These are phyloP conservation scores for Apiospora marii DNA, from an alignment of 2,329 filamentous ascomycete species.

Conservation along the genomic window DNA sequence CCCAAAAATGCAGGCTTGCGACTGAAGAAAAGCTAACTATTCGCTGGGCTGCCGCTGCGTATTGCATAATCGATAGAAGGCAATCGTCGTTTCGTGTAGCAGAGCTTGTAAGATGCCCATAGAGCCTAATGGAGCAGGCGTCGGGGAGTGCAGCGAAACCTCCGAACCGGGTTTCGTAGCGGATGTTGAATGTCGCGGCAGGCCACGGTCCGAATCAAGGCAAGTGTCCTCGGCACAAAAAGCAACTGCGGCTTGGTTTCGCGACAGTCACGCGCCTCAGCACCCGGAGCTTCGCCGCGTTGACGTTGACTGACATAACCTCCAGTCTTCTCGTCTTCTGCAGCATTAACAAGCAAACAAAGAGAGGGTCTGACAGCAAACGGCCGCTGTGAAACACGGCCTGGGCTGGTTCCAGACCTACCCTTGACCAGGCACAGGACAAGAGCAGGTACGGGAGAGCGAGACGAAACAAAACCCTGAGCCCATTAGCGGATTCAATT, in stretches of 20 bases:
- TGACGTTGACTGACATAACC: no score
- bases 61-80: background rate
- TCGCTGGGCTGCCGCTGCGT: background rate
- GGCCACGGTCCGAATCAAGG: constrained; percentile 17
- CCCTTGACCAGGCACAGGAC: background rate
- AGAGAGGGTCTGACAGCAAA: background rate
- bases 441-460: background rate
- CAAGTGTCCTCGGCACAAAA: background rate
- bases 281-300: constrained; percentile 4
- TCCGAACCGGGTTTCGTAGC: constrained; percentile 5
- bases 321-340: background rate
- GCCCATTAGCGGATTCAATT: background rate
- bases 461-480: constrained; percentile 7
- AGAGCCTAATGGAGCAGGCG: background rate
- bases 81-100: background rate
- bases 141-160: background rate
- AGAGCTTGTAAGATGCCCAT: background rate
- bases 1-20: background rate
- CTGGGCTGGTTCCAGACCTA: background rate
- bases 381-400: background rate
- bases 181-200: constrained; percentile 10
- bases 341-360: constrained; percentile 9
- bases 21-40: background rate
- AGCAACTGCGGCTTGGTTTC: background rate
- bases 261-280: background rate